Percentiles rank a stretch among this genome's conserved stretches.
Evolutionary conservation across 352 stramenopile species (phyloP).

Genomic region (Pythium diclinum): DNA sequence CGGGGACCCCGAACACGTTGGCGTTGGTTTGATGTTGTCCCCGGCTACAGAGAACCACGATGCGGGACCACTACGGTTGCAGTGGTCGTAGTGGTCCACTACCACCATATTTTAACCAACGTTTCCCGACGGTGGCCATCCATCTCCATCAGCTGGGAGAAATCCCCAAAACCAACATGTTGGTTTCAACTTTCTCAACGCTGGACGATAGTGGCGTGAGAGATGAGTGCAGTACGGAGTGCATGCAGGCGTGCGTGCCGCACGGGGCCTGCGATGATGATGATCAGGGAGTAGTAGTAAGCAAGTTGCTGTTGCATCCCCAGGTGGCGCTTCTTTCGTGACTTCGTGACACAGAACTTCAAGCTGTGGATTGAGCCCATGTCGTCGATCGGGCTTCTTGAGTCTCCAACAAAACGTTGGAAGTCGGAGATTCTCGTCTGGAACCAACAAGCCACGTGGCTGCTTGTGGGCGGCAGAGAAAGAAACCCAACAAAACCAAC

Average conservation of each 20-base stretch:
- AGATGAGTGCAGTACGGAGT: background rate
- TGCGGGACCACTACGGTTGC: background rate
- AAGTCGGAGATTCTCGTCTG: background rate
- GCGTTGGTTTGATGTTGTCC: background rate
- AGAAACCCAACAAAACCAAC: conserved; percentile 4
- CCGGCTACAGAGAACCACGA: conserved; percentile 4
- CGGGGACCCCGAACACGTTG: background rate
- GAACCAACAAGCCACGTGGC: background rate
- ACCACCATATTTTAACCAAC: background rate
- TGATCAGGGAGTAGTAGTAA: background rate
- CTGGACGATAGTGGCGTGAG: background rate
- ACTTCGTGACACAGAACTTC: conserved; percentile 5
- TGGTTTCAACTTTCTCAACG: background rate
- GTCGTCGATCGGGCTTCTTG: background rate
- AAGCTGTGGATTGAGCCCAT: background rate
- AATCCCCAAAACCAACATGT: background rate
- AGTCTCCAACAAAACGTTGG: background rate
- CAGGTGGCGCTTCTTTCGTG: conserved; percentile 4
- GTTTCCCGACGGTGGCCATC: background rate
- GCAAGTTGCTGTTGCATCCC: background rate
- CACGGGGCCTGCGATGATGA: conserved; percentile 2
- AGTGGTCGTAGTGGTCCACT: background rate
- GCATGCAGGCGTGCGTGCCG: background rate
- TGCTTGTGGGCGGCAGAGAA: background rate
- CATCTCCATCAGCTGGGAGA: background rate